A percentile compares a stretch with the other conserved stretches of the same genome.
phyloP scores from a whole-genome alignment of 2,329 filamentous ascomycete genomes.

The Hymenoscyphus albidus region DNA sequence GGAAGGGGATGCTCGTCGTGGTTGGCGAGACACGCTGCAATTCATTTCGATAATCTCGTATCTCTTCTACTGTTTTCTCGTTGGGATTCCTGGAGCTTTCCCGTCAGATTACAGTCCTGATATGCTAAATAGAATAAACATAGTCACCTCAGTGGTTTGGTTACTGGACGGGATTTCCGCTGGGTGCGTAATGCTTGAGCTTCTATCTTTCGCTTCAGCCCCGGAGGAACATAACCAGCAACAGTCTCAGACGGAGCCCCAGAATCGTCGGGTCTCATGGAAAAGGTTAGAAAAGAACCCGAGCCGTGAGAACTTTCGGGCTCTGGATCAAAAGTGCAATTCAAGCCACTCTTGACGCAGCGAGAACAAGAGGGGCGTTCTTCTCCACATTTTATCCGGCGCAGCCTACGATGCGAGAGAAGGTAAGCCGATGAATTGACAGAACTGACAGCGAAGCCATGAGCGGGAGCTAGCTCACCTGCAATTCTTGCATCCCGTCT shows the following conservation, averaged over 20 bases:
- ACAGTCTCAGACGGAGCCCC: not conserved
- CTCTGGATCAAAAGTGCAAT: not conserved
- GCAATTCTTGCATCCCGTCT: slow-evolving; percentile 1
- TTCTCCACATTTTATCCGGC: slow-evolving; percentile 1
- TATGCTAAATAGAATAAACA: not conserved
- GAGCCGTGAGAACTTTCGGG: not conserved
- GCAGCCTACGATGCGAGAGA: not conserved
- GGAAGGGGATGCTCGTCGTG: not conserved
- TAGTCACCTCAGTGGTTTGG: not conserved
- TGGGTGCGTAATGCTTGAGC: not conserved
- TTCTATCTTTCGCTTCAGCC: not conserved
- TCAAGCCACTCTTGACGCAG: not conserved
- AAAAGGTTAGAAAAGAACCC: not conserved
- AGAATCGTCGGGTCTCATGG: not conserved
- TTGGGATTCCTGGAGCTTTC: not conserved
- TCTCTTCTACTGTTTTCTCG: not conserved
- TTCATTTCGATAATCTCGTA: not conserved
- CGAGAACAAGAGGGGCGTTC: not conserved
- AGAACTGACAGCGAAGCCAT: not conserved
- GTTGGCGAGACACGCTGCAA: not conserved
- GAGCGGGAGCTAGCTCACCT: not conserved
- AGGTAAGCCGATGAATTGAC: not conserved
- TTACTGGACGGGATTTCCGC: not conserved
- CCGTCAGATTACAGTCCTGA: not conserved
- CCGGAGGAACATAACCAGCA: not conserved